Evolutionary conservation across 2,329 filamentous ascomycete genomes (phyloP).

Genomic region (Cryphonectria japonica): DNA sequence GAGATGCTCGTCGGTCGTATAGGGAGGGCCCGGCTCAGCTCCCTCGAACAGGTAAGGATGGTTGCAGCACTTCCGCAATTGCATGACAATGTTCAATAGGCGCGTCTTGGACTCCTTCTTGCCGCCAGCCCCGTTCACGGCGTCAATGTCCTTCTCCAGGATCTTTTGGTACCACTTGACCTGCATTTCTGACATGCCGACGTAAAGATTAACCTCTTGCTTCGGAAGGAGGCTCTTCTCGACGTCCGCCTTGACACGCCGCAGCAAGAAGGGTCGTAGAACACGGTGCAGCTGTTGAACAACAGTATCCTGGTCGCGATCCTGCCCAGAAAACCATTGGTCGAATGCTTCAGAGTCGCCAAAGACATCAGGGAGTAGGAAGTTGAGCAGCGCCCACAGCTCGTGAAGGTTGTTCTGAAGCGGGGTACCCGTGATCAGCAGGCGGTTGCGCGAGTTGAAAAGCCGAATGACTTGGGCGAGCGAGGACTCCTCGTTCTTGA

Average conservation of each 20-base stretch:
- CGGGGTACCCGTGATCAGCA: slow-evolving; percentile 95
- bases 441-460: slow-evolving; percentile 92
- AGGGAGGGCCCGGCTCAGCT: slow-evolving; percentile 93
- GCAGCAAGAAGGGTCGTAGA: slow-evolving; percentile 87
- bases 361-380: slow-evolving; percentile 96
- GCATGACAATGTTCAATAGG: slow-evolving; percentile 98
- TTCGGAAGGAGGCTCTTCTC: slow-evolving; percentile 97
- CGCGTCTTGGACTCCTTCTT: slow-evolving; percentile 98
- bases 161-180: slow-evolving; percentile 99
- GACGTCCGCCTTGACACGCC: slow-evolving; percentile 95
- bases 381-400: slow-evolving; percentile 96
- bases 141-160: slow-evolving; percentile 97
- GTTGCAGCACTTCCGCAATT: slow-evolving; percentile 97
- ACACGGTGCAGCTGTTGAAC: slow-evolving; percentile 95
- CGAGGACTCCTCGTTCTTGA: slow-evolving; percentile 99
- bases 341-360: slow-evolving; percentile 96
- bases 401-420: slow-evolving; percentile 98
- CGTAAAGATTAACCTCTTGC: slow-evolving; percentile 95
- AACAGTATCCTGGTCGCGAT: slow-evolving; percentile 89
- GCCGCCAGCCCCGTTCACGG: slow-evolving; percentile 93
- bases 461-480: slow-evolving; percentile 94
- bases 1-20: slow-evolving; percentile 96
- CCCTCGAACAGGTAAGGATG: slow-evolving; percentile 98
- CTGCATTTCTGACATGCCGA: slow-evolving; percentile 99
- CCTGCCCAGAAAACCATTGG: slow-evolving; percentile 94